These are phyloP conservation scores for Crotalaria pallida DNA, from an alignment of 306 rosid species.

Conservation along the genomic window DNA sequence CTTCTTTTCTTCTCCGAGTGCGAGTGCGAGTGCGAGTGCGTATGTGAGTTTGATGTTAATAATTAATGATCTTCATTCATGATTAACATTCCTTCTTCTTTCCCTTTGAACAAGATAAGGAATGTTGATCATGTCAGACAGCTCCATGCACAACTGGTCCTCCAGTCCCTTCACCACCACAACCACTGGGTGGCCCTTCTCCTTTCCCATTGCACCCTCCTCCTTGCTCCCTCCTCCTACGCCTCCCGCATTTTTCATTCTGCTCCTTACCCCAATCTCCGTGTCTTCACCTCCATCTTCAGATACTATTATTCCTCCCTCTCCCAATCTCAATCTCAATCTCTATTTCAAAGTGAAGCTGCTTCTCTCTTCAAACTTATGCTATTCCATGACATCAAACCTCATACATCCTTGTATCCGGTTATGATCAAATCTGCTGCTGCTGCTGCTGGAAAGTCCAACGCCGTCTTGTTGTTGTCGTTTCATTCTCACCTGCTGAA, in stretches of 20 bases:
- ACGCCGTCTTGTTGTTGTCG: slow-evolving; percentile 16
- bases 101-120: too few species aligned
- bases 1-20: too few species aligned
- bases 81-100: too few species aligned
- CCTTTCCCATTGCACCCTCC: slow-evolving; percentile 49
- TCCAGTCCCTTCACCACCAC: slow-evolving; percentile 39
- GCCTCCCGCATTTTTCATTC: slow-evolving; percentile 38
- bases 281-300: slow-evolving; percentile 48
- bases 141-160: slow-evolving; percentile 51
- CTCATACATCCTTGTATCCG: slow-evolving; percentile 38
- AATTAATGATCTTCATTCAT: too few species aligned
- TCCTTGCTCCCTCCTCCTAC: slow-evolving; percentile 45
- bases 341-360: slow-evolving; percentile 21
- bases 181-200: slow-evolving; percentile 46
- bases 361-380: slow-evolving; percentile 38
- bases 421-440: slow-evolving; percentile 39
- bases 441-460: slow-evolving; percentile 41
- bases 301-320: too few species aligned
- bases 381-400: slow-evolving; percentile 19
- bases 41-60: too few species aligned
- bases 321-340: too few species aligned
- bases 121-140: slow-evolving; percentile 30
- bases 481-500: slow-evolving; percentile 49
- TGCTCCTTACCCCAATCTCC: slow-evolving; percentile 27
- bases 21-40: too few species aligned